A percentile compares a stretch with the other conserved stretches of the same genome.
phyloP scores from a whole-genome alignment of 495 filamentous ascomycete species.

The Cryomyces minteri region DNA sequence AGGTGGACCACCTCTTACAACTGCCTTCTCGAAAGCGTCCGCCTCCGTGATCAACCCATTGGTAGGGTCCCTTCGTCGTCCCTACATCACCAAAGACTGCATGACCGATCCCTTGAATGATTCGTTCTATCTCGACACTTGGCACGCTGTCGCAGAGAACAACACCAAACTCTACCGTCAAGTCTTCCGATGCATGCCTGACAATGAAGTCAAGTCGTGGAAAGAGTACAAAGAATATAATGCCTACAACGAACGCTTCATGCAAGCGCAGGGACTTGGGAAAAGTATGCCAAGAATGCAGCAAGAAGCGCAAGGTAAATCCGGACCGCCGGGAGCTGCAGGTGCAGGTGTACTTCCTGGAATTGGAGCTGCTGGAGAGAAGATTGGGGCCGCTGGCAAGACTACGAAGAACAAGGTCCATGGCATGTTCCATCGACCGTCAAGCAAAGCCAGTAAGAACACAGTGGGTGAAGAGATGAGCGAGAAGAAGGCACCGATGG shows the following conservation, averaged over 20 bases:
- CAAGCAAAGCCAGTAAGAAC: constrained; percentile 4
- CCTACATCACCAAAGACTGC: constrained; percentile 45
- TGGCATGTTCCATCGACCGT: constrained; percentile 1
- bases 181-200: constrained; percentile 94
- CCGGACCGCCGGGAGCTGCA: constrained; percentile 13
- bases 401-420: constrained; percentile 3
- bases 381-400: neutral
- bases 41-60: constrained; percentile 34
- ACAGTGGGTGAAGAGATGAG: neutral
- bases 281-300: constrained; percentile 13
- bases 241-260: constrained; percentile 62
- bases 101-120: constrained; percentile 73
- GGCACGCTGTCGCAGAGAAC: constrained; percentile 77
- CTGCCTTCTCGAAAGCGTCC: constrained; percentile 25
- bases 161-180: constrained; percentile 85
- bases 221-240: constrained; percentile 81
- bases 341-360: neutral
- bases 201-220: constrained; percentile 87
- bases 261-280: constrained; percentile 31
- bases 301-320: constrained; percentile 8
- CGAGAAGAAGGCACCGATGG: constrained; percentile 5
- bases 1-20: constrained; percentile 39
- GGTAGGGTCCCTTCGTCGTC: constrained; percentile 45
- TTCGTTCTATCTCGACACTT: constrained; percentile 69
- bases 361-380: neutral